Evolutionary conservation across 2,329 filamentous ascomycete species (phyloP), one percentile per base, ranked within the genome.

Genomic region (Lachnellula suecica): DNA sequence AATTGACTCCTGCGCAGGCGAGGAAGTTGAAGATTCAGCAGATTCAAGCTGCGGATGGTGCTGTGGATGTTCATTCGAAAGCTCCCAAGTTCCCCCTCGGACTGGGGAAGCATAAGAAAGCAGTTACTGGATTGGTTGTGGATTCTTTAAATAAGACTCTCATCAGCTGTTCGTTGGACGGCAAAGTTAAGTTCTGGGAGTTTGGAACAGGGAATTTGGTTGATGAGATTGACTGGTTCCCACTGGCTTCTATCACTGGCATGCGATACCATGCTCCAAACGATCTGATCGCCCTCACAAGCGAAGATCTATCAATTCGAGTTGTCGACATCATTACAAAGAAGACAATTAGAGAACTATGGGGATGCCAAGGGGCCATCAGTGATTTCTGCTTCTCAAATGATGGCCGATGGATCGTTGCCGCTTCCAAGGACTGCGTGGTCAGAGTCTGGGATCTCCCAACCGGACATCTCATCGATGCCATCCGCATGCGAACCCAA

Each of bases 171-270:
- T 88, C 90, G 2, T 73, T 91, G 13, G 94, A 99, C 69, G 94
- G 94, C 27, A 96, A 88, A 70, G 80, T 97, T 63, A 97, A 97
- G 74, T 97, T 99, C 68, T 99, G 95, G 95, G 89, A 96, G 59
- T 96, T 99, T 58, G 71, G 84, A n/a, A 90, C 88, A 0, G 94
- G 93, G 7, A 81, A 83, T 41, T 78, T 97, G 2, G 67, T 89
- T 10, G 82, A 93, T 57, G 85, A 97, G 65, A 83, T 97, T 47
- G 85, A 92, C 68, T 96, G 91, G 88, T 83, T 87, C 41, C 83
- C 83, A 3, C 89, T 89, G 79, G 85, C 85, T 4, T 81, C 85
- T 42, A 85, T 96, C 47, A 89, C 84, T 0, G 84, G 82, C 15
- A 85, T 93, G 61, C 85, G 86, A 52, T 94, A 96, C 67, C 92